Base-by-base conservation (phyloP, 805 yeast species). In the Metschnikowia baotianmanensis region DNA sequence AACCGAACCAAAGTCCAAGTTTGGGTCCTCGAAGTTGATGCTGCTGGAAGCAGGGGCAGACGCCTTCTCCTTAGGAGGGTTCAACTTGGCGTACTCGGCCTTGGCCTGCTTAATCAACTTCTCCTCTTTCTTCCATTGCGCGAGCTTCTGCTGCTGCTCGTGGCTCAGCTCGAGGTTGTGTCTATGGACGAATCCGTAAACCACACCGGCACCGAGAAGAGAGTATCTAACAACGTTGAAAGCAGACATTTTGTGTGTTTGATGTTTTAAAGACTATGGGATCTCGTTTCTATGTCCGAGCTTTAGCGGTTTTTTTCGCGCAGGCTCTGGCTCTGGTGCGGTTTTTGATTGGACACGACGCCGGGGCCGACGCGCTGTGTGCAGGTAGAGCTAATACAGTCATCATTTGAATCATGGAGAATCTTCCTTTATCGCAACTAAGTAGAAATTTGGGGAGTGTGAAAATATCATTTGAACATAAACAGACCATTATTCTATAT, bases 161-260 rank as follows among this genome's bases (percentile, higher is more conserved):
- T 83, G 89, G 41, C 74, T 73, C 18, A 77, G 57, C 56, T 82
- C 80, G 56, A 88, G 75, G 39, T 74, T 65, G 60, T 77, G 71
- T 67, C 95, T 86, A 75, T 88, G 96, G 65, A 76, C 76, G 51
- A 88, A 86, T 56, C 99, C 99, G 70, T 86, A 87, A 47, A 79
- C 75, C 44, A 90, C 72, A 66, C 99, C 99, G 54, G 87, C 79
- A 40, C 86, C 91, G 53, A 91, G 77, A 40, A 95, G 83, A 53
- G 95, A 74, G 82, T 93, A 91, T 82, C 98, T 87, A 62, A 90
- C 78, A 60, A 90, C 89, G 84, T 85, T 69, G 56, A 69, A 65
- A 26, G 58, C 51, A 38, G 71, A 64, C 70, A 65, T 65, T 33
- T 19, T 37, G 27, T 21, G 27, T n/a, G 18, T 4, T 20, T 15